These are phyloP conservation scores for Lipomyces kockii DNA, from an alignment of 805 yeast genomes.

Conservation along the genomic window DNA sequence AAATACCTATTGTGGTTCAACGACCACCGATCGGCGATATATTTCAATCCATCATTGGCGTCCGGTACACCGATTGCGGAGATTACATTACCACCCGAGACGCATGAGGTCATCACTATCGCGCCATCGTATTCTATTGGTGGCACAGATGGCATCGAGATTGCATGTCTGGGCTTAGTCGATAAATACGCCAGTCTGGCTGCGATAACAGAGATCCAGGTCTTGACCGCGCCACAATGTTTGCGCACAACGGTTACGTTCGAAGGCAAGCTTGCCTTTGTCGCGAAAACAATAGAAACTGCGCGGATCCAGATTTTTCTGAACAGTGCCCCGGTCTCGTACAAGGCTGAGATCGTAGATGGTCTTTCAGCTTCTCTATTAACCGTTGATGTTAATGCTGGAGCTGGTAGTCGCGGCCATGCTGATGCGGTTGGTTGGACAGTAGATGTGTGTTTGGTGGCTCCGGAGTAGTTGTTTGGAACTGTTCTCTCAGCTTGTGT, in stretches of 20 bases:
- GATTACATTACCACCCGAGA: constrained; percentile 1
- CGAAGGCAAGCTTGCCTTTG: neutral
- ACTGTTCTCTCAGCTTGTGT: too few relatives aligned
- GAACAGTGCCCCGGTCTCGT: neutral
- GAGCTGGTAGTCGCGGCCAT: neutral
- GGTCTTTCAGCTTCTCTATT: neutral
- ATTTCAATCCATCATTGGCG: neutral
- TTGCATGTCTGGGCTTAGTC: constrained; percentile 7
- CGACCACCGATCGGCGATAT: constrained; percentile 4
- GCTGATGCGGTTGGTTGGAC: neutral
- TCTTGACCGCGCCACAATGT: neutral
- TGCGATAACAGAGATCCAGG: neutral
- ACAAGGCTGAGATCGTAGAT: neutral
- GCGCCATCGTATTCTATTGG: neutral
- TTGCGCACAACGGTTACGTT: neutral
- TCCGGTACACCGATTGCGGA: constrained; percentile 2
- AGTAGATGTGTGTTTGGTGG: neutral
- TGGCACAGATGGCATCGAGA: constrained; percentile 4
- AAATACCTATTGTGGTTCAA: constrained; percentile 11
- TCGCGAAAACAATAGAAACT: neutral
- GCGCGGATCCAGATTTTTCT: neutral
- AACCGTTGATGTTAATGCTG: neutral
- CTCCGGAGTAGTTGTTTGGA: neutral
- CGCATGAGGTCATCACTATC: constrained; percentile 11
- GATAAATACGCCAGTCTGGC: constrained; percentile 15